These are phyloP conservation scores for Ophiostoma piceae DNA, from an alignment of 2,329 filamentous ascomycete genomes.

Conservation along the genomic window DNA sequence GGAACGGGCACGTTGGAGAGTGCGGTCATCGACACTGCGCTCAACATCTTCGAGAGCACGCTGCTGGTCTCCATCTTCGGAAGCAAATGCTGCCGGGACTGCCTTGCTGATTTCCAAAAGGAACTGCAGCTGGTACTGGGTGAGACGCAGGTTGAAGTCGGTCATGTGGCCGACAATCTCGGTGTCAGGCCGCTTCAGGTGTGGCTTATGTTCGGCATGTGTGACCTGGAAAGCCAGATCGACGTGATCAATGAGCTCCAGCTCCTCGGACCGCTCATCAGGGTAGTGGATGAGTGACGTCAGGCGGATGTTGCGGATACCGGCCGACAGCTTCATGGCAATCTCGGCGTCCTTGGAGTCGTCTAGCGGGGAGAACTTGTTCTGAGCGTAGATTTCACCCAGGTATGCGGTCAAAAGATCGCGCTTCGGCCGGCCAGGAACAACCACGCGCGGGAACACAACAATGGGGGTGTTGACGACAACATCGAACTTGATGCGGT, in stretches of 20 bases:
- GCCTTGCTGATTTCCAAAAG: slow-evolving; percentile 80
- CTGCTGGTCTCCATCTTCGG: slow-evolving; percentile 54
- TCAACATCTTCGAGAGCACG: slow-evolving; percentile 64
- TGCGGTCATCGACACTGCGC: slow-evolving; percentile 62
- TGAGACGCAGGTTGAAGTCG: slow-evolving; percentile 82
- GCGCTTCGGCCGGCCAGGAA: slow-evolving; percentile 62
- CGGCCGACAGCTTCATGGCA: slow-evolving; percentile 84
- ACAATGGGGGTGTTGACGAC: slow-evolving; percentile 92
- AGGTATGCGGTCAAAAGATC: slow-evolving; percentile 89
- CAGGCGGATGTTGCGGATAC: slow-evolving; percentile 84
- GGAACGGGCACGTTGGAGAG: slow-evolving; percentile 46
- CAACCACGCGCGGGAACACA: slow-evolving; percentile 78
- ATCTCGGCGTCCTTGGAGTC: slow-evolving; percentile 67
- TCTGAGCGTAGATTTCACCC: slow-evolving; percentile 95
- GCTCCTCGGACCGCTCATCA: slow-evolving; percentile 67
- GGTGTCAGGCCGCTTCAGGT: slow-evolving; percentile 75
- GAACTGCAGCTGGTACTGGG: slow-evolving; percentile 86
- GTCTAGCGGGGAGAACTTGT: slow-evolving; percentile 80
- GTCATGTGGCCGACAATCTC: slow-evolving; percentile 91
- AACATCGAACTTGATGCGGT: slow-evolving; percentile 89
- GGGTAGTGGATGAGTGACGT: slow-evolving; percentile 85
- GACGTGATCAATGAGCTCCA: slow-evolving; percentile 96
- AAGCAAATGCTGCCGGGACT: slow-evolving; percentile 77
- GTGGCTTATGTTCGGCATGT: slow-evolving; percentile 77
- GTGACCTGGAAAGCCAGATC: slow-evolving; percentile 90